A percentile compares a stretch with the other conserved stretches of the same genome.
Conservation (phyloP, 257 asterid genomes). For the Solanum rostratum region DNA sequence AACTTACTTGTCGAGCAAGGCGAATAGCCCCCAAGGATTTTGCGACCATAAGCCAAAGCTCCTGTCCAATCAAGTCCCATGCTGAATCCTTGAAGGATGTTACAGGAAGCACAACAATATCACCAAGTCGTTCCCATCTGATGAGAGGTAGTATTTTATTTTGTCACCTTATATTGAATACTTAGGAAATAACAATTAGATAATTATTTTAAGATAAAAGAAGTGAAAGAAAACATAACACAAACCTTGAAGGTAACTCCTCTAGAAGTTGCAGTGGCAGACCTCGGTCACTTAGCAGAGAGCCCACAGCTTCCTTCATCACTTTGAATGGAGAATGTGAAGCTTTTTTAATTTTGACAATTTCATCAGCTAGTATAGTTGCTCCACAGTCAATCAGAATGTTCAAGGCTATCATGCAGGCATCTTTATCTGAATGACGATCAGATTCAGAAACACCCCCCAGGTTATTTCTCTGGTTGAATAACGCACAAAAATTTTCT, state of each 20-base stretch:
- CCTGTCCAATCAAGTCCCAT: slow-evolving; percentile 62
- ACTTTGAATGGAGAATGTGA: slow-evolving; percentile 53
- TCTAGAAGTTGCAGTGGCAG: slow-evolving; percentile 51
- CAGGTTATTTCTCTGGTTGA: slow-evolving; percentile 13
- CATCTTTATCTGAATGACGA: slow-evolving; percentile 22
- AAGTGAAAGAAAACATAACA: slow-evolving; percentile 1
- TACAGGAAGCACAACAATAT: slow-evolving; percentile 68
- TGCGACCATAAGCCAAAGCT: slow-evolving; percentile 83
- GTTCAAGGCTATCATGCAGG: slow-evolving; percentile 41
- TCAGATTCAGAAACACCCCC: slow-evolving; percentile 24
- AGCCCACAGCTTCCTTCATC: slow-evolving; percentile 67
- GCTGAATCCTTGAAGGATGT: slow-evolving; percentile 61
- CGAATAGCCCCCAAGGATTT: slow-evolving; percentile 64
- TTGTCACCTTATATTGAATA: not conserved
- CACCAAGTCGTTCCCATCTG: slow-evolving; percentile 98
- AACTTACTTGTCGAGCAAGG: slow-evolving; percentile 82
- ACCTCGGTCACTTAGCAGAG: slow-evolving; percentile 40
- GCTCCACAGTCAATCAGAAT: slow-evolving; percentile 54
- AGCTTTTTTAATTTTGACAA: slow-evolving; percentile 45
- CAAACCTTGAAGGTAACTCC: slow-evolving; percentile 81
- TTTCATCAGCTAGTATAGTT: slow-evolving; percentile 48
- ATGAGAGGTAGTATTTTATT: slow-evolving; percentile 2
- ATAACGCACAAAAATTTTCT: slow-evolving; percentile 34
- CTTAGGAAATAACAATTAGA: not conserved
- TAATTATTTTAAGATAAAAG: not conserved